Evolutionary conservation across 176 grass and related monocot genomes (phyloP), one percentile per base, ranked within the genome.

Genomic region (Cenchrus americanus): DNA sequence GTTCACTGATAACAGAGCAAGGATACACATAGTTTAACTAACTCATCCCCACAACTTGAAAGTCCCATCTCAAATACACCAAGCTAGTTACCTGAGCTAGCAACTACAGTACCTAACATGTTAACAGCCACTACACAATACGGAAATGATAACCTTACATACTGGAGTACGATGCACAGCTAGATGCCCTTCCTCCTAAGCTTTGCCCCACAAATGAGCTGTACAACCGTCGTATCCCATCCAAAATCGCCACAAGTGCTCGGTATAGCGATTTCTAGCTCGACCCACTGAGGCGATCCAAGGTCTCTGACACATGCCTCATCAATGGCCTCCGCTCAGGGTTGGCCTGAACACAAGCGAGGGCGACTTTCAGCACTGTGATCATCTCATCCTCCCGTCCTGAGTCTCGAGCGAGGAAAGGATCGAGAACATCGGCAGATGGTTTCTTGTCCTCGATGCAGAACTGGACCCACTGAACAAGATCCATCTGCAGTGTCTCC

Each of bases 391-490:
- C 89, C 66, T 98, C 91, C 69, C 75, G 55, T 72, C 87, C 83
- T 1, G 89, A 78, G 52, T 93, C 87, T 24, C 83, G 67, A 15
- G 89, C 83, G 11, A 98, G 91, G 54, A 81, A 87, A 43, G 90
- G 82, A 60, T 98, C 96, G 3, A 98, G 83, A 54, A 98, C 87
- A 55, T 98, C 83, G 0, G 92, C 77, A 10, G 92, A 92, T 0
- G 91, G 87, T 74, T 92, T 98, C 87, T 95, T 93, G 65, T 94
- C 92, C 69, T 95, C 85, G 23, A 98, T 98, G 72, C 91, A 98
- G 42, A 95, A 87, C 34, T 94, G 91, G 19, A 98, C 87, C 96
- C 96, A 95, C 32, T 84, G 89, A 37, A 95, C 96, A 51, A 98
- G 80, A 79, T 94, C 93, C 91, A 95, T 95, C 81, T 94, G 90